Base-by-base conservation (phyloP, 1,139 yeast genomes). In the Maudiozyma humilis region DNA sequence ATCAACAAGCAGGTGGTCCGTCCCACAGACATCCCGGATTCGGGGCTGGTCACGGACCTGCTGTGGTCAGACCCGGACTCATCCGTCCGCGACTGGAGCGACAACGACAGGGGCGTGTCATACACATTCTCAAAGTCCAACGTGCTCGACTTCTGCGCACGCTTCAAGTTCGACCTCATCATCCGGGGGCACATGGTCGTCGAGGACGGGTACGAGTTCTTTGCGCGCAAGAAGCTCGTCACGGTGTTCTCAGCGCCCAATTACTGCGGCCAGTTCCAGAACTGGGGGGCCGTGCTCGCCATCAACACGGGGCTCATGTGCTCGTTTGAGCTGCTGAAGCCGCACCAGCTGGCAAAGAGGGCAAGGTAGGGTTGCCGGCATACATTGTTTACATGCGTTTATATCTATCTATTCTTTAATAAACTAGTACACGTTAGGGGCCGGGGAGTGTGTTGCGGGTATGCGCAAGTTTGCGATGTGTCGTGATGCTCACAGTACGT, bases 181-280 rank as follows among this genome's bases (percentile, higher is more conserved):
- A 88, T 83, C 29, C 70, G 95, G 54, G 95, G 94, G 14, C 95
- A 86, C 63, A 86, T 86, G 95, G 95, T 86, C 40, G 95, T 86
- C 38, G 95, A 86, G 64, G 94, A 86, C 61, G 95, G 95, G 3
- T 86, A 86, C 60, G 95, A 86, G 61, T 86, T 86, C 59, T 86
- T 84, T 64, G 81, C 82, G 47, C 78, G 76, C 57, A 72, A 88
- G 53, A 80, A 78, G 58, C 71, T 86, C 51, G 95, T 86, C 2
- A 86, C 95, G 0, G 79, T 86, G 1, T 86, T 86, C 56, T 78
- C 84, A 53, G 95, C 95, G 2, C 95, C 95, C 3, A 86, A 86
- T 60, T 86, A 86, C 60, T 86, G 95, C 68, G 95, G 95, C 12
- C 95, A 86, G 61, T 86, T 86, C 59, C 82, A 84, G 56, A 86